phyloP scores from a whole-genome alignment of 306 rosid genomes.

The Lupinus albus region DNA sequence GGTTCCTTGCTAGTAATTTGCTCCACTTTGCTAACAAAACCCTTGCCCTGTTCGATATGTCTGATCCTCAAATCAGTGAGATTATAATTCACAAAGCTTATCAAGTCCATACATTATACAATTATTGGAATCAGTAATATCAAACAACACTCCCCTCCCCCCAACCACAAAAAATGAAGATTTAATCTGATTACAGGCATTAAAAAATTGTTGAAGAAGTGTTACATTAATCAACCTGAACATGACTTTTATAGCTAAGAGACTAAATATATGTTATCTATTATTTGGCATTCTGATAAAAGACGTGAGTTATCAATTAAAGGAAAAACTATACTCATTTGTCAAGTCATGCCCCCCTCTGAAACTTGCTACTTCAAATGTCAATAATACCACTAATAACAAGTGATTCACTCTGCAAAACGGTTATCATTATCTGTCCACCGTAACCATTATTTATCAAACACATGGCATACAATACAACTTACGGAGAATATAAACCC shows the following conservation, averaged over 20 bases:
- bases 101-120: slow-evolving; percentile 25
- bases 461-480: slow-evolving; percentile 19
- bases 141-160: slow-evolving; percentile 2
- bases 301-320: slow-evolving; percentile 23
- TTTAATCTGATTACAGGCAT: slow-evolving; percentile 24
- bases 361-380: slow-evolving; percentile 20
- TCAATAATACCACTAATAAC: slow-evolving; percentile 6
- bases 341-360: slow-evolving; percentile 21
- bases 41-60: slow-evolving; percentile 98
- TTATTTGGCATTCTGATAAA: slow-evolving; percentile 18
- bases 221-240: slow-evolving; percentile 31
- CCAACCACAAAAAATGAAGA: slow-evolving; percentile 2
- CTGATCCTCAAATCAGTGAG: slow-evolving; percentile 93
- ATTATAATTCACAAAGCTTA: slow-evolving; percentile 56
- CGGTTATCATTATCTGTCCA: neutral
- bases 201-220: slow-evolving; percentile 14
- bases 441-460: slow-evolving; percentile 17
- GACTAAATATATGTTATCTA: neutral
- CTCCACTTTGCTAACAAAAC: slow-evolving; percentile 91
- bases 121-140: slow-evolving; percentile 1
- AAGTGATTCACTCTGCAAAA: neutral
- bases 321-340: slow-evolving; percentile 15
- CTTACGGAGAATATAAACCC: slow-evolving; percentile 8
- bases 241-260: slow-evolving; percentile 22
- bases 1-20: slow-evolving; percentile 78